Evolutionary conservation across 306 rosid genomes (phyloP).

Genomic region (Trifolium dubium): DNA sequence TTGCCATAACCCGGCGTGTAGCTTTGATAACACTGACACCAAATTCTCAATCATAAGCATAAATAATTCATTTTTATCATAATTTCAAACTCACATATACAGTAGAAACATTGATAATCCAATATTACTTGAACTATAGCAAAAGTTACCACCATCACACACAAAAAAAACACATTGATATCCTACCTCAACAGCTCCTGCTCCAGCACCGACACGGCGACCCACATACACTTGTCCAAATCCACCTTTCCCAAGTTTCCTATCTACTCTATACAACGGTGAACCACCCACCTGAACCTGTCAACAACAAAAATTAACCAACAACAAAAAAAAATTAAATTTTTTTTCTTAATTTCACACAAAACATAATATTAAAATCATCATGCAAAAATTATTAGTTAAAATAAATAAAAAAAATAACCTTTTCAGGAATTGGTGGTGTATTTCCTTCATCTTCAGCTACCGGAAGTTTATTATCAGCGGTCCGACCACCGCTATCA

Average conservation of each 20-base stretch:
- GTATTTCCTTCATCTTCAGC: conserved; percentile 71
- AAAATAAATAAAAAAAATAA: neutral
- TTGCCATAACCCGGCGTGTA: neutral
- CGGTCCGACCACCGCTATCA: conserved; percentile 71
- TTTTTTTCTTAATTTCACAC: neutral
- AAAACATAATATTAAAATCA: neutral
- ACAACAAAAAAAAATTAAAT: neutral
- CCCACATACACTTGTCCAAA: conserved; percentile 98
- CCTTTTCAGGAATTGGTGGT: conserved; percentile 88
- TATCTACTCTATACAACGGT: conserved; percentile 72
- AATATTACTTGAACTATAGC: neutral
- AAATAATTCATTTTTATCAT: neutral
- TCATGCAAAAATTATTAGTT: neutral
- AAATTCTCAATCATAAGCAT: neutral
- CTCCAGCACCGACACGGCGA: conserved; percentile 66
- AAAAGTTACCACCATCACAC: neutral
- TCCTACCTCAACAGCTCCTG: conserved; percentile 76
- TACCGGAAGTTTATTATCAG: conserved; percentile 60
- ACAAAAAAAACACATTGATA: conserved; percentile 35
- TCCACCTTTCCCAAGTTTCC: conserved; percentile 93
- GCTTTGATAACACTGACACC: neutral
- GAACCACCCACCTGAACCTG: conserved; percentile 98
- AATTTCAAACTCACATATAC: neutral
- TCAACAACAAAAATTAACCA: conserved; percentile 9
- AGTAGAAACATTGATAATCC: too few relatives aligned